Percentiles rank a stretch among this genome's conserved stretches.
These are phyloP conservation scores for Thamnidium elegans DNA, from an alignment of 192 early-diverging fungal species.

Conservation along the genomic window DNA sequence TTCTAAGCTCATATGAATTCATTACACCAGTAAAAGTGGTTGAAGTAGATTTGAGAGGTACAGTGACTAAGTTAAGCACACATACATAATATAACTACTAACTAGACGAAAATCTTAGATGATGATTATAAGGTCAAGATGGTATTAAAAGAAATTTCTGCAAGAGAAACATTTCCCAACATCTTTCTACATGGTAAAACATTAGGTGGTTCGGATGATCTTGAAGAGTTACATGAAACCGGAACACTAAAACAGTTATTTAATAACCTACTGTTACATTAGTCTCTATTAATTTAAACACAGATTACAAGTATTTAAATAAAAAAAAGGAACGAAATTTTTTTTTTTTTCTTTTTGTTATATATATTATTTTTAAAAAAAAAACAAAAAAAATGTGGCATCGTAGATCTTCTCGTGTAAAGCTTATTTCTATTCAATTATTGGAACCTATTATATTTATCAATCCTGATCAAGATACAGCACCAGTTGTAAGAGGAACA, in stretches of 20 bases:
- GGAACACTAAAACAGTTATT: not conserved
- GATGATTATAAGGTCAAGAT: slow-evolving; percentile 2
- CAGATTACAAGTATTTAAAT: too few species aligned
- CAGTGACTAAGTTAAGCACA: not conserved
- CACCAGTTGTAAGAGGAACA: slow-evolving; percentile 13
- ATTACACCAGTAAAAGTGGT: not conserved
- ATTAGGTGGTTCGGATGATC: not conserved
- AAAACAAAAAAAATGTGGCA: slow-evolving; percentile 5
- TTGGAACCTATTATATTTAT: slow-evolving; percentile 18
- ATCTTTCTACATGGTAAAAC: slow-evolving; percentile 9
- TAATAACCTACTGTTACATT: too few species aligned
- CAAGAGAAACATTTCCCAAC: slow-evolving; percentile 10
- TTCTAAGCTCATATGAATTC: not conserved
- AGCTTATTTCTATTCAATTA: slow-evolving; percentile 3
- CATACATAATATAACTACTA: not conserved
- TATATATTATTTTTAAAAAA: not conserved
- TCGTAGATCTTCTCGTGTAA: not conserved
- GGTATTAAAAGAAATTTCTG: not conserved
- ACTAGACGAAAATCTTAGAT: not conserved
- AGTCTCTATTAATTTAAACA: too few species aligned
- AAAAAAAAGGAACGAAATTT: not conserved
- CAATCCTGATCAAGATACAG: not conserved
- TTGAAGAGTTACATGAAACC: not conserved
- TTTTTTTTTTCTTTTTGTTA: not conserved
- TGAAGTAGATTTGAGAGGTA: slow-evolving; percentile 18